Evolutionary conservation across 1,284 basidiomycete genomes (phyloP), one percentile per base, ranked within the genome.

Genomic region (Coniophora puteana): DNA sequence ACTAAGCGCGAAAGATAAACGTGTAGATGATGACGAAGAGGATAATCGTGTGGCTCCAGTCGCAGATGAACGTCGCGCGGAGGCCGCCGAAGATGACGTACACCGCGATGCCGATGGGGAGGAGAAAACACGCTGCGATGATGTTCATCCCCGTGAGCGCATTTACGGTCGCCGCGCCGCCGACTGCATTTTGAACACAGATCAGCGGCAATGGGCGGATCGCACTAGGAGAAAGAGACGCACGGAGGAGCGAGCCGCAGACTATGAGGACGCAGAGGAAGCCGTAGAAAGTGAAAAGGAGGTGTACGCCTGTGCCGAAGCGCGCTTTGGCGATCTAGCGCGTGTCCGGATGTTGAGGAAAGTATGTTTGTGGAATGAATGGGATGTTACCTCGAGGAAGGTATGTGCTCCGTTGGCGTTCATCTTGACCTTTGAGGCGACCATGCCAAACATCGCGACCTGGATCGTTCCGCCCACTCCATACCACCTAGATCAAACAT

Each of bases 131-230:
- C 6, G 78, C 76, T 0, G 82, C 79, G 36, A 76, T 62, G 39
- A 71, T 74, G 53, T 73, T 73, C 76, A 84, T 82, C 1, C 80
- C 78, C 0, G 85, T 88, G 18, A 88, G 64, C 0, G 76, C 74
- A 27, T 72, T 74, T 11, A 85, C 80, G 0, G 80, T 81, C 0
- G 79, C 81, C 3, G 72, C 71, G 0, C 81, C 81, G 39, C 82
- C 82, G 44, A 76, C 69, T 57, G n/a, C n/a, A n/a, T n/a, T n/a
- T n/a, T n/a, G n/a, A 26, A 36, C 29, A 20, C 32, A 34, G 11
- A 0, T 11, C 8, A 4, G 45, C 29, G 40, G 18, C 16, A 1
- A 35, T 13, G 4, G 8, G 20, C 11, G 39, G 21, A 44, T 8
- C 18, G 14, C 13, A 18, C 32, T 12, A 28, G 41, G 44, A 18